Evolutionary conservation across 2,329 filamentous ascomycete species (phyloP), one percentile per base, ranked within the genome.

Genomic region (Fusarium verrucosum): DNA sequence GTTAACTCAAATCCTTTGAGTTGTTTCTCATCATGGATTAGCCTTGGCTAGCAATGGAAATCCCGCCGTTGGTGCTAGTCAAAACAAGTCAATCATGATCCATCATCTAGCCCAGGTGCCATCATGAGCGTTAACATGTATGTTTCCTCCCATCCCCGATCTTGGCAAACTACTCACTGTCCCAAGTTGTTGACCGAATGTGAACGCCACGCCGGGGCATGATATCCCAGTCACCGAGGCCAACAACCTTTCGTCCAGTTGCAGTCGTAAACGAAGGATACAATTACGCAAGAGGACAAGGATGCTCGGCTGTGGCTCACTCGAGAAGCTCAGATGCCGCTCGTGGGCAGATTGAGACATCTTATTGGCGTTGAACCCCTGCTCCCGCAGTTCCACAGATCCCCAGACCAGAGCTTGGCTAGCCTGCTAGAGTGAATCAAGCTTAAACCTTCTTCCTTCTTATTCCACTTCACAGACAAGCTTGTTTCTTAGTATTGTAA

Each of bases 171-270:
- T 50, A 30, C 50, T 44, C 51, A 32, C 54, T 61, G 53, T 58
- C 68, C 69, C 45, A 68, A 70, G 58, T 58, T 28, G 63, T 43
- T 69, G 54, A 72, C 69, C 69, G 68, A 71, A 47, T 23, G 37
- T 42, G 28, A 59, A 56, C 56, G 19, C 42, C 45, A 36, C 36
- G n/a, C 44, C 44, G 37, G 58, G 47, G 54, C 63, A 55, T 70
- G 41, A 51, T 58, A 60, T 28, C 47, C 58, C 43, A 59, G 54
- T 40, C 25, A 45, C 42, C 45, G 35, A 53, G 50, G 23, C 30
- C 35, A 42, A 32, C 14, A 14, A 30, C 16, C 28, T 30, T 16
- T 30, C 28, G 13, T 30, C 35, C 40, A 40, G 46, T 53, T 47
- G 41, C 49, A 65, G 68, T 57, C 64, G 60, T 57, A 53, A 70